Conservation (phyloP, 805 yeast genomes). For the Candida broadrunensis region DNA sequence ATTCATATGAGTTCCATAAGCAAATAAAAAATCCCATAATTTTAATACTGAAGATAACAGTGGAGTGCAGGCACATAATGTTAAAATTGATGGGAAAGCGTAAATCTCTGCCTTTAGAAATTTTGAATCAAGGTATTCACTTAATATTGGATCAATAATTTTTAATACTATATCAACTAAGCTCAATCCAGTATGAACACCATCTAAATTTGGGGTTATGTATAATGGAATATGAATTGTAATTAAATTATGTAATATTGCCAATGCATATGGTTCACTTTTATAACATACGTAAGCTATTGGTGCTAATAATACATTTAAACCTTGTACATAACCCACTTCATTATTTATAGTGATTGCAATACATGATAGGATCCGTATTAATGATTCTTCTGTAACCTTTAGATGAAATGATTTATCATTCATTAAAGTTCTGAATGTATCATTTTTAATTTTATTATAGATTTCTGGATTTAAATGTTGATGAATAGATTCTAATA, state of each 20-base stretch:
- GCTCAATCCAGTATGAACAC: slow-evolving; percentile 74
- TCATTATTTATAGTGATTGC: slow-evolving; percentile 45
- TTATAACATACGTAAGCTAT: slow-evolving; percentile 65
- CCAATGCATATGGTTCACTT: slow-evolving; percentile 84
- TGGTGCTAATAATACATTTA: slow-evolving; percentile 86
- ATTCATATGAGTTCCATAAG: slow-evolving; percentile 88
- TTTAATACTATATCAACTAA: slow-evolving; percentile 73
- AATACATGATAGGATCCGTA: slow-evolving; percentile 68
- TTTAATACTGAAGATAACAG: slow-evolving; percentile 71
- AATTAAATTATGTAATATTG: slow-evolving; percentile 61
- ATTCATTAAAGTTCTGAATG: slow-evolving; percentile 79
- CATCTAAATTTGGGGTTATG: slow-evolving; percentile 70
- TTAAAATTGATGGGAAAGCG: slow-evolving; percentile 80
- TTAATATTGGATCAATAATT: slow-evolving; percentile 70
- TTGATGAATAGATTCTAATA: slow-evolving; percentile 53
- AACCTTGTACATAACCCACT: slow-evolving; percentile 79
- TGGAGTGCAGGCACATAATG: slow-evolving; percentile 86
- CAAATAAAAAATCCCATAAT: slow-evolving; percentile 88
- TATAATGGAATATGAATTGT: slow-evolving; percentile 71
- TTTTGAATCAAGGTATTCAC: slow-evolving; percentile 55
- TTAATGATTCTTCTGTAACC: slow-evolving; percentile 67
- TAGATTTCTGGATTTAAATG: slow-evolving; percentile 47
- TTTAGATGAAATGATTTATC: slow-evolving; percentile 60
- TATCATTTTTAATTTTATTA: slow-evolving; percentile 76
- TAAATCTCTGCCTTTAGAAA: slow-evolving; percentile 80